Conservation (phyloP, 352 stramenopile genomes). For the Phytophthora agathidicida region DNA sequence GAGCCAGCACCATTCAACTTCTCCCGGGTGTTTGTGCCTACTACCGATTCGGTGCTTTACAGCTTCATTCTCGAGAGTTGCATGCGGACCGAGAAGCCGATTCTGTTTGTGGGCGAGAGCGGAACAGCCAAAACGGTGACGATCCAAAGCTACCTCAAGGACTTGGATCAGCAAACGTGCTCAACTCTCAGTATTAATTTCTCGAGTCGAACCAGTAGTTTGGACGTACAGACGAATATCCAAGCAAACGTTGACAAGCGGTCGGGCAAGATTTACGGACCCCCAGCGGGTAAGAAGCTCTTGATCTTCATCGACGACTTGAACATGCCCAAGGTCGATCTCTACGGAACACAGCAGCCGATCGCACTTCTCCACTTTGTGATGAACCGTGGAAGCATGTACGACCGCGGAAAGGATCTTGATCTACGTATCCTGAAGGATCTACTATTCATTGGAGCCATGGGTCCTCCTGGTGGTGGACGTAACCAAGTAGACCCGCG, state of each 20-base stretch:
- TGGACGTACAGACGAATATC: slow-evolving; percentile 95
- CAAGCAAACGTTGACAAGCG: slow-evolving; percentile 96
- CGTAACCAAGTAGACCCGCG: slow-evolving; percentile 94
- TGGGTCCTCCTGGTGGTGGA: slow-evolving; percentile 94
- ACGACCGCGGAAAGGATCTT: slow-evolving; percentile 95
- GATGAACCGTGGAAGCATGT: slow-evolving; percentile 91
- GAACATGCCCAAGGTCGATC: slow-evolving; percentile 97
- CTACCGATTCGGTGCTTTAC: slow-evolving; percentile 95
- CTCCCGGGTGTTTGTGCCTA: slow-evolving; percentile 95
- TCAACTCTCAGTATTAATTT: slow-evolving; percentile 92
- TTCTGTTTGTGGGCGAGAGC: slow-evolving; percentile 94
- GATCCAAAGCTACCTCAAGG: slow-evolving; percentile 93
- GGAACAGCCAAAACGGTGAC: slow-evolving; percentile 96
- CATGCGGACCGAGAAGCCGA: slow-evolving; percentile 87
- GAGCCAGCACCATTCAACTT: slow-evolving; percentile 95
- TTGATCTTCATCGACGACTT: slow-evolving; percentile 96
- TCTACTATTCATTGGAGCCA: slow-evolving; percentile 93
- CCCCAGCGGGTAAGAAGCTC: slow-evolving; percentile 93
- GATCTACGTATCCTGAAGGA: slow-evolving; percentile 94
- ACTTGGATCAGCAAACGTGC: slow-evolving; percentile 71
- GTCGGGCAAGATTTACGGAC: slow-evolving; percentile 94
- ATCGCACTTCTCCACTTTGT: slow-evolving; percentile 96
- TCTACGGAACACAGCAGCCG: slow-evolving; percentile 96
- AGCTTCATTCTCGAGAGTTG: slow-evolving; percentile 91
- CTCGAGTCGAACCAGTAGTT: slow-evolving; percentile 92